Base-by-base conservation (phyloP, 805 yeast species). In the Candida dendrica region DNA sequence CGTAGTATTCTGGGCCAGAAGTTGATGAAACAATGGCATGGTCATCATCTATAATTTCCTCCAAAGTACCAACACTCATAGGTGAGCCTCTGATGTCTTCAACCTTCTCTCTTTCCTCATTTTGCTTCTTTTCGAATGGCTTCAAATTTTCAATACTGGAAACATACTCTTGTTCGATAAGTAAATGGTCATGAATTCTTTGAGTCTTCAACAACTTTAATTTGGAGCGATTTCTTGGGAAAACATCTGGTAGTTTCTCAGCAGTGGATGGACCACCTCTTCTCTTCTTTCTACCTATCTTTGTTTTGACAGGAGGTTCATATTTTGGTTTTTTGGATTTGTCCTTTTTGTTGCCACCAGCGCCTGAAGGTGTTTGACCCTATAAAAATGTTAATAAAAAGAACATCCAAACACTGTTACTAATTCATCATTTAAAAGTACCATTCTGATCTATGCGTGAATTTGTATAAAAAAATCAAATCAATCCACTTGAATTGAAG, bases 81-180 rank as follows among this genome's bases (percentile, higher is more conserved):
- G 98, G 98, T 36, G 87, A 80, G 6, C 98, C 98, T 64, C 98
- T 81, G 57, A 93, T 76, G 53, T 90, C 97, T 60, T 93, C 98
- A 44, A 93, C 83, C 63, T 90, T 89, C 52, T 88, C 90, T 53
- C 96, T 75, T 65, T 93, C 98, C 63, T 93, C 98, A 20, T 88
- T 95, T 59, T 90, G 95, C 64, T 87, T 87, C 58, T 93, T 95
- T 62, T 93, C 98, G 34, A 95, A 88, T 8, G 98, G 98, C 59
- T 90, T 93, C 66, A 93, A 72, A 14, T 86, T 83, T 65, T 93
- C 98, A 64, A 91, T 95, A 59, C 90, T 91, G 47, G 91, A 81
- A 32, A 93, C 96, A 65, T 85, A 93, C 61, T 91, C 96, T 63
- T 93, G 98, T 65, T 93, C 98, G 55, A 93, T 72, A 50, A 93